Conservation (phyloP, 768 basidiomycete species). For the Myochromella boudieri region DNA sequence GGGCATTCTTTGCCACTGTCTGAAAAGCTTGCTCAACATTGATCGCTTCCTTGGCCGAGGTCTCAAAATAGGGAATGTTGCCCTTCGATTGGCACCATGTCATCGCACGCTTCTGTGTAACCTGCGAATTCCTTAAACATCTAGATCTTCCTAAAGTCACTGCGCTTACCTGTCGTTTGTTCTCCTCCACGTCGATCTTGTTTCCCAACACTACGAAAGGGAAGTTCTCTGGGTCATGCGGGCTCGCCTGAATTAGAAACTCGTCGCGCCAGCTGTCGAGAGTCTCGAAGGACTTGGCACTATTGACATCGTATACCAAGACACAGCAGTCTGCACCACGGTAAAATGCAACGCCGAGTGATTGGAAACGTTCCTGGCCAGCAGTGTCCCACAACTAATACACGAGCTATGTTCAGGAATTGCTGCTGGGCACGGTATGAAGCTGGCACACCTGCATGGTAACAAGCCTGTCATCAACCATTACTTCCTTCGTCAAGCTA, state of each 20-base stretch:
- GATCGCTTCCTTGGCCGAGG: slow-evolving; percentile 99
- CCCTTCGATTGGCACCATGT: slow-evolving; percentile 99
- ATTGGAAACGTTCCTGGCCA: slow-evolving; percentile 99
- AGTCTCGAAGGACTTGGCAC: slow-evolving; percentile 96
- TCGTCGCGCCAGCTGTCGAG: slow-evolving; percentile 99
- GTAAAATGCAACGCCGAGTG: slow-evolving; percentile 98
- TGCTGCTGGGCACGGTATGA: neutral
- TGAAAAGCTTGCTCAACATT: slow-evolving; percentile 99
- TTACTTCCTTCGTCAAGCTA: slow-evolving; percentile 96
- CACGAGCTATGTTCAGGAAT: too few species aligned
- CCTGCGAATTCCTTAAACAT: slow-evolving; percentile 44
- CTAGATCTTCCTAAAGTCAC: neutral
- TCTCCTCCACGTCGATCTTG: slow-evolving; percentile 99
- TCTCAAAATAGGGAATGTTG: slow-evolving; percentile 99
- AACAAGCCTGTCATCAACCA: slow-evolving; percentile 96
- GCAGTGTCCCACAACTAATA: slow-evolving; percentile 99
- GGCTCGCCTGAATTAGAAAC: slow-evolving; percentile 97
- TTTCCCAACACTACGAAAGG: slow-evolving; percentile 99
- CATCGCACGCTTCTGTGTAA: slow-evolving; percentile 99
- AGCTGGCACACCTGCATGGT: slow-evolving; percentile 85
- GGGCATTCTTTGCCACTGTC: slow-evolving; percentile 98
- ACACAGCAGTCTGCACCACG: slow-evolving; percentile 99
- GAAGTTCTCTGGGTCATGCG: slow-evolving; percentile 99
- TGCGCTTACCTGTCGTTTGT: slow-evolving; percentile 83
- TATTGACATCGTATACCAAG: slow-evolving; percentile 98